These are phyloP conservation scores for Gossypium bickii DNA, from an alignment of 345 rosid species.

Conservation along the genomic window DNA sequence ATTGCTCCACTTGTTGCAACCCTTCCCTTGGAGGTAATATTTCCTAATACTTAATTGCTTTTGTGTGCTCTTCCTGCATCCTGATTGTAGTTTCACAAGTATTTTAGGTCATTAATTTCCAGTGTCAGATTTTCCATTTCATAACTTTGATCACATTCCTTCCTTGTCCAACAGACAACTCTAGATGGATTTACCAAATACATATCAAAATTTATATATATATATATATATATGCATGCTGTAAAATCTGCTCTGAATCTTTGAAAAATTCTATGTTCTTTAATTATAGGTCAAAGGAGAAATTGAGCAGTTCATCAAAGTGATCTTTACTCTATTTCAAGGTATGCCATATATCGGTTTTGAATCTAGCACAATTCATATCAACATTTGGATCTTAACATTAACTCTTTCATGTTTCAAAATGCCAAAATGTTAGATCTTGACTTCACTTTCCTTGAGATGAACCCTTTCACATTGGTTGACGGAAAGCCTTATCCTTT, in stretches of 20 bases:
- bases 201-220: not conserved
- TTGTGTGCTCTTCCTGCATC: slow-evolving; percentile 2
- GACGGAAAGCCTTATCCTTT: slow-evolving; percentile 92
- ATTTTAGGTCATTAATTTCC: not conserved
- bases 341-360: slow-evolving; percentile 34
- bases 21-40: slow-evolving; percentile 85
- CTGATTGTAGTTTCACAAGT: not conserved
- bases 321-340: slow-evolving; percentile 68
- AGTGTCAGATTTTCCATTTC: not conserved
- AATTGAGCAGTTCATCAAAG: slow-evolving; percentile 67
- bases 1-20: slow-evolving; percentile 89
- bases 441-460: slow-evolving; percentile 96
- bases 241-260: not conserved
- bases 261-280: slow-evolving; percentile 6
- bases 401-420: slow-evolving; percentile 8
- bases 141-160: not conserved
- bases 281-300: slow-evolving; percentile 53
- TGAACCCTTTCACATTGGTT: slow-evolving; percentile 94
- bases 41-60: slow-evolving; percentile 3
- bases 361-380: not conserved
- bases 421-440: slow-evolving; percentile 40
- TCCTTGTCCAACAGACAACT: not conserved
- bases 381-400: slow-evolving; percentile 6
- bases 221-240: not conserved
- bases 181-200: not conserved